Conservation (phyloP, 2,329 filamentous ascomycete species). For the Claviceps arundinis region DNA sequence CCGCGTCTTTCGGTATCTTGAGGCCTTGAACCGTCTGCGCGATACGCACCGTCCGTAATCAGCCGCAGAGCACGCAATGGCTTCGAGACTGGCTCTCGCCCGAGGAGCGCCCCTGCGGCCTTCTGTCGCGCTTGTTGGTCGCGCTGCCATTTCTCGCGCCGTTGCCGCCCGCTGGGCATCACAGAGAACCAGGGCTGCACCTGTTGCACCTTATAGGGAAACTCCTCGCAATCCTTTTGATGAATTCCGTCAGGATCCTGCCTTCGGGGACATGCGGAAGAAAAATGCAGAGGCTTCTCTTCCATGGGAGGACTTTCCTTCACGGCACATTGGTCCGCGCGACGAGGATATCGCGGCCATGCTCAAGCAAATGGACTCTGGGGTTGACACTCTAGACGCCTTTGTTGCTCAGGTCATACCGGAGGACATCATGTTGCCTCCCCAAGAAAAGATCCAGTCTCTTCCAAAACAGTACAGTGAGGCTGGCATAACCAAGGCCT, state of each 20-base stretch:
- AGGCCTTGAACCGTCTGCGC: background rate
- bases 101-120: slow-evolving; percentile 12
- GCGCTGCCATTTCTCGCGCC: slow-evolving; percentile 2
- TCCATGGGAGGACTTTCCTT: slow-evolving; percentile 41
- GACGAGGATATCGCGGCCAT: slow-evolving; percentile 58
- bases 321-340: slow-evolving; percentile 78
- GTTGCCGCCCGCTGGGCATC: background rate
- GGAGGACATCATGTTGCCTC: slow-evolving; percentile 48
- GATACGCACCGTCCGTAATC: background rate
- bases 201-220: too few relatives aligned
- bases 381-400: slow-evolving; percentile 59
- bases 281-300: slow-evolving; percentile 9
- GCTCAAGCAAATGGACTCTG: slow-evolving; percentile 67
- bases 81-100: slow-evolving; percentile 14
- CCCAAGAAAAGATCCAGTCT: slow-evolving; percentile 21
- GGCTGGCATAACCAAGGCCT: slow-evolving; percentile 9
- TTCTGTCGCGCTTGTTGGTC: slow-evolving; percentile 7
- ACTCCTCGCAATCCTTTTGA: background rate
- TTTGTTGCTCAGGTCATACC: slow-evolving; percentile 81
- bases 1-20: background rate
- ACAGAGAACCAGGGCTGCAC: too few relatives aligned
- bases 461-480: slow-evolving; percentile 38
- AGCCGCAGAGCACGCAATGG: slow-evolving; percentile 9
- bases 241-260: slow-evolving; percentile 10
- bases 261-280: slow-evolving; percentile 12